Evolutionary conservation across 805 yeast genomes (phyloP), one percentile per base, ranked within the genome.

Genomic region (Suhomyces pyralidae): DNA sequence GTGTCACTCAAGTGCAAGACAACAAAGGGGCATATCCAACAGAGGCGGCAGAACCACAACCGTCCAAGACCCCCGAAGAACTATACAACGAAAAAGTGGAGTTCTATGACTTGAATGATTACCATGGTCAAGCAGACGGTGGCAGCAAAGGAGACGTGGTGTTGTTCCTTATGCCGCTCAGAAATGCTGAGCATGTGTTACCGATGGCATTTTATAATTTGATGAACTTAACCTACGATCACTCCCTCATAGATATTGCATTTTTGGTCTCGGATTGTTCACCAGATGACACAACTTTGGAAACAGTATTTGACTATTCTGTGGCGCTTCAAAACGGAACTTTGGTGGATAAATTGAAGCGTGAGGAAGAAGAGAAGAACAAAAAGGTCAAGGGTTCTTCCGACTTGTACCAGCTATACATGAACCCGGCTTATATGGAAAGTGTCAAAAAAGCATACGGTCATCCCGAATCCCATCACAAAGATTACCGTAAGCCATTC

Each of bases 181-280:
- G 96, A 68, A 86, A 90, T 62, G 96, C 96, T 0, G 87, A 82
- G 60, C 75, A 79, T 26, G 92, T 88, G 19, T 70, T 90, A 55
- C 91, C 94, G 10, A 75, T 89, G 75, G 90, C 91, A 78, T 89
- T 90, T 71, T 85, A 85, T 62, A 88, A 90, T 69, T 72, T 90
- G 69, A 88, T 87, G 93, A 89, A 90, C 67, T 73, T 90, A 69
- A 88, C 96, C 1, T 90, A 90, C 65, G 90, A 88, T 51, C 97
- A 90, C 65, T 78, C 81, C 22, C 71, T 88, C 56, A 85, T 90
- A 50, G 96, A 90, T 69, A 75, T 88, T 55, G 92, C 91, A 15
- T 88, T 88, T 62, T 73, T 88, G 62, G 92, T 88, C 2, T 83
- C 90, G 55, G 96, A 88, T 69, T 88, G 94, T 62, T 82, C 91